Evolutionary conservation across 345 rosid species (phyloP).

Genomic region (Lenwebbia sp.): DNA sequence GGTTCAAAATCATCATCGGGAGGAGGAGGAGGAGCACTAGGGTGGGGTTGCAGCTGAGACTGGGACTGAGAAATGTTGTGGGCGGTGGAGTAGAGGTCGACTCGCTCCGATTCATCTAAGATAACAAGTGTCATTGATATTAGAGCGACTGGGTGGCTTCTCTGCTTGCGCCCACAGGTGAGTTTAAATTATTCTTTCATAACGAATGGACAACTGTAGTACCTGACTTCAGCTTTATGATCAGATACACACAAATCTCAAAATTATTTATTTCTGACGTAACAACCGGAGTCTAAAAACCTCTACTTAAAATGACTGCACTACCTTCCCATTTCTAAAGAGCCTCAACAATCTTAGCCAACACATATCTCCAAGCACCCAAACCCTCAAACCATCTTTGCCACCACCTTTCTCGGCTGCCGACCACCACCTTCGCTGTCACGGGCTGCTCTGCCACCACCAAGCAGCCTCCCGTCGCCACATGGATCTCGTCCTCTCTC

Average conservation of each 20-base stretch:
- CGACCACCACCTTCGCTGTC: background rate
- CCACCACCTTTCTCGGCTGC: background rate
- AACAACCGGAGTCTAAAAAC: background rate
- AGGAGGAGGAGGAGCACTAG: background rate
- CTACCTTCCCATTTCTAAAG: background rate
- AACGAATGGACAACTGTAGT: background rate
- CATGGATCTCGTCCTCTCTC: background rate
- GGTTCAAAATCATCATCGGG: background rate
- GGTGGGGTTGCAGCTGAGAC: background rate
- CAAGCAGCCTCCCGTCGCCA: too few relatives aligned
- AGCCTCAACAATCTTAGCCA: background rate
- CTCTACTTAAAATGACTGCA: background rate
- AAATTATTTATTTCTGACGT: too few relatives aligned
- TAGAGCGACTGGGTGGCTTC: background rate
- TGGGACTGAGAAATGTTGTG: background rate
- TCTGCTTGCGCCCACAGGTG: background rate
- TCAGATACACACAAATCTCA: background rate
- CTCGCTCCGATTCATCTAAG: slow-evolving; percentile 17
- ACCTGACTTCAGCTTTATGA: background rate
- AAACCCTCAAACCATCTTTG: background rate
- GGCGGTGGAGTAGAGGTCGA: slow-evolving; percentile 30
- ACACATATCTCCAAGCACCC: background rate
- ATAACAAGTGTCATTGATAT: background rate
- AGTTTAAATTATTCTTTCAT: background rate
- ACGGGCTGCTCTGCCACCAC: background rate